These are phyloP conservation scores for Suillus tomentosus DNA, from an alignment of 768 basidiomycete genomes.

Conservation along the genomic window DNA sequence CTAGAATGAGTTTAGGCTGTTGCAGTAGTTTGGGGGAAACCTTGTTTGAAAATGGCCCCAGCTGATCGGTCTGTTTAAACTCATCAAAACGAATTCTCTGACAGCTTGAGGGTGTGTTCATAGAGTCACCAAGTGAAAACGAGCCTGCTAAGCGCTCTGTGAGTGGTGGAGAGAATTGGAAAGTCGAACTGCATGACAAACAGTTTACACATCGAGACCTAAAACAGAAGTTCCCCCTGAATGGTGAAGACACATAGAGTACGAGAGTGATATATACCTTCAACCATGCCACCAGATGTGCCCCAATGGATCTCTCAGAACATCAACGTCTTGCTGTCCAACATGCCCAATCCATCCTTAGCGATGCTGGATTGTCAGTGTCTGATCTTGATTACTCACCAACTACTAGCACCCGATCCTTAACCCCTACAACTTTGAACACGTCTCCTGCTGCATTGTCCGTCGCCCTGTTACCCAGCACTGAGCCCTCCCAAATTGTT, in stretches of 20 bases:
- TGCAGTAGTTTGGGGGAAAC: too few species aligned
- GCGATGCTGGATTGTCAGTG: not conserved
- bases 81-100: too few species aligned
- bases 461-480: not conserved
- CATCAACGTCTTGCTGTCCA: not conserved
- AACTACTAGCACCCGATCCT: conserved; percentile 1
- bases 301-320: conserved; percentile 1
- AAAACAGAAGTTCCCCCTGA: conserved; percentile 1
- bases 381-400: not conserved
- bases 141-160: not conserved
- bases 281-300: not conserved
- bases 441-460: not conserved
- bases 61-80: too few species aligned
- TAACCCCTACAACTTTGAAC: not conserved
- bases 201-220: not conserved
- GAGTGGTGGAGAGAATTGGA: not conserved
- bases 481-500: not conserved
- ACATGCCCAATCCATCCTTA: not conserved
- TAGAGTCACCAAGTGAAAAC: not conserved
- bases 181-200: not conserved
- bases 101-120: not conserved
- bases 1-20: too few species aligned
- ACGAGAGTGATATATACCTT: conserved; percentile 1
- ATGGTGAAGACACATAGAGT: not conserved
- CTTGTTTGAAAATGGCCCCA: too few species aligned